phyloP scores from a whole-genome alignment of 371 early-diverging fungal species.

The Lichtheimia ramosa region DNA sequence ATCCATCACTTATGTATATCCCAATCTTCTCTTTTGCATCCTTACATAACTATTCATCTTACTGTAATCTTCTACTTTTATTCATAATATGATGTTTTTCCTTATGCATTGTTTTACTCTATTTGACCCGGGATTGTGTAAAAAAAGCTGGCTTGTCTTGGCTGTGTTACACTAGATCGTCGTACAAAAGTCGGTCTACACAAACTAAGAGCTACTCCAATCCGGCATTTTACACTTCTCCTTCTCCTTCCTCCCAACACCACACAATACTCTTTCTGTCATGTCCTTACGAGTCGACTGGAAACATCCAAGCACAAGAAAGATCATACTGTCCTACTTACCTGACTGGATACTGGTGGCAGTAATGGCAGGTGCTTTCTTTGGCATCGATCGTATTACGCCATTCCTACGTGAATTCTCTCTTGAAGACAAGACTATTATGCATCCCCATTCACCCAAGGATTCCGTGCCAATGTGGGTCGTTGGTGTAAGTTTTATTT shows the following conservation, averaged over 20 bases:
- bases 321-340: conserved; percentile 56
- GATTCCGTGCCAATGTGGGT: conserved; percentile 65
- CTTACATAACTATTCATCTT: no score
- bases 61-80: no score
- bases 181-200: no score
- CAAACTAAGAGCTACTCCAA: no score
- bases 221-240: not conserved
- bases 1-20: not conserved
- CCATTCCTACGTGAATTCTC: conserved; percentile 77
- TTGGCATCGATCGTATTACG: conserved; percentile 54
- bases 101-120: no score
- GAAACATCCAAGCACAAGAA: conserved; percentile 26
- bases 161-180: no score
- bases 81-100: no score
- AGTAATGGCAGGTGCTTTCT: conserved; percentile 58
- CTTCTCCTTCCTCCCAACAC: not conserved
- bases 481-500: conserved; percentile 37
- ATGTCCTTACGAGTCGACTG: conserved; percentile 19
- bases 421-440: conserved; percentile 66
- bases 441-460: conserved; percentile 60
- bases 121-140: not conserved
- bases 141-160: not conserved
- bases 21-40: not conserved
- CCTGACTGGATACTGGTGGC: conserved; percentile 69
- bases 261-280: not conserved